Evolutionary conservation across 805 yeast genomes (phyloP), one percentile per base, ranked within the genome.

Genomic region (Cyberlindnera bimundalis): DNA sequence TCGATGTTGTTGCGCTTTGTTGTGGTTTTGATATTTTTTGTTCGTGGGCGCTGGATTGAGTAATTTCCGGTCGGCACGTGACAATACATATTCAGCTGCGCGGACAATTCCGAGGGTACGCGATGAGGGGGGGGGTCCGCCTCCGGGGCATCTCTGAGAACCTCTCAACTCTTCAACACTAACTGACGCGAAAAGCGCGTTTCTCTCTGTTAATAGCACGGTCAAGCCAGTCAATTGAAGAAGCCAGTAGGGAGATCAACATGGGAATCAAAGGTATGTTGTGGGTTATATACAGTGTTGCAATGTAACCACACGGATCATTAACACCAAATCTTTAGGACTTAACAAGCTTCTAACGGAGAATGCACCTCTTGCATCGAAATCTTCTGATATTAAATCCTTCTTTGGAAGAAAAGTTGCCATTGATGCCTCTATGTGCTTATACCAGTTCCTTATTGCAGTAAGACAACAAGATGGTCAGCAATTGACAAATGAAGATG

Each of bases 381-480:
- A 78, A 48, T 78, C 79, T 40, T 75, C 78, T 42, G 96, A 88
- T 50, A 82, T 91, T 68, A 91, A 91, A 64, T 72, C 84, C 13
- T 76, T 89, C 34, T 84, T 86, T 56, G 99, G 99, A 1, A 71
- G 98, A 33, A 93, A 93, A 67, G 96, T 93, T n/a, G 99, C 99
- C 45, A 90, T 93, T 45, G 74, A 85, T 66, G 95, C 95, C 3
- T 90, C 98, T 9, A 93, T 93, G 99, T 88, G 96, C 51, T 71
- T 93, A 29, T 93, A 93, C 60, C 99, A 93, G 64, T 93, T 91
- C 58, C 71, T 93, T 35, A 90, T 93, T 57, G 97, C 98, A 0
- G 99, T 93, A 5, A 76, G 99, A 58, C 98, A 91, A 53, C 89
- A 84, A 42, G 98, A 93, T 57, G 99, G 99, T n/a, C 88, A 80